Percentiles rank a stretch among this genome's conserved stretches.
Conservation (phyloP, 2,329 filamentous ascomycete species). For the Aspergillus luchuensis region DNA sequence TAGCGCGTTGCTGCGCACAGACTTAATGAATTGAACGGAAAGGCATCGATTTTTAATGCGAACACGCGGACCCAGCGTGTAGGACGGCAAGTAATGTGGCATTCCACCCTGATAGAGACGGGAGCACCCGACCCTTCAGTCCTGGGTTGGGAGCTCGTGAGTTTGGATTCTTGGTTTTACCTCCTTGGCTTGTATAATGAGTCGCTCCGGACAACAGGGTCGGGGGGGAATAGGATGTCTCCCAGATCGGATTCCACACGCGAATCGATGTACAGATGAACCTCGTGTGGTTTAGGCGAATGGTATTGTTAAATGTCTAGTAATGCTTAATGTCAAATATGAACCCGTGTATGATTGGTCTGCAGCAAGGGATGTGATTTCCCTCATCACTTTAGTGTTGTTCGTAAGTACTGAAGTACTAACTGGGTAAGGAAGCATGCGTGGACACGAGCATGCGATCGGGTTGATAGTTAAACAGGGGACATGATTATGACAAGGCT, state of each 20-base stretch:
- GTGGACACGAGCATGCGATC: not conserved
- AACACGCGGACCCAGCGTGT: slow-evolving; percentile 19
- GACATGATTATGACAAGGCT: not conserved
- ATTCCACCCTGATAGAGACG: slow-evolving; percentile 13
- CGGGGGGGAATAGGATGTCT: not conserved
- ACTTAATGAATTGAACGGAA: slow-evolving; percentile 29
- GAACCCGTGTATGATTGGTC: not conserved
- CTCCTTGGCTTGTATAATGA: slow-evolving; percentile 1
- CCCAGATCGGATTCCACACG: not conserved
- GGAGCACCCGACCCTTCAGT: slow-evolving; percentile 1
- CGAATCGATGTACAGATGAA: slow-evolving; percentile 10
- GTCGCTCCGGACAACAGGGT: slow-evolving; percentile 8
- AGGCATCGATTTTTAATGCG: slow-evolving; percentile 21
- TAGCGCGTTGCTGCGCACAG: slow-evolving; percentile 13
- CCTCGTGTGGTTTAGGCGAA: slow-evolving; percentile 8
- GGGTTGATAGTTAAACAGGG: not conserved
- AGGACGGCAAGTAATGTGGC: slow-evolving; percentile 16
- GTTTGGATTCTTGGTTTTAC: not conserved
- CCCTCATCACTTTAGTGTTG: not conserved
- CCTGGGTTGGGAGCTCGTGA: not conserved
- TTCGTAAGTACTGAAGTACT: too few species aligned
- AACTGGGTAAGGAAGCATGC: not conserved
- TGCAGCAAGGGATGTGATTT: not conserved
- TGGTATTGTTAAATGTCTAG: slow-evolving; percentile 17
- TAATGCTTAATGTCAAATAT: slow-evolving; percentile 32